Evolutionary conservation across 768 basidiomycete species (phyloP), one percentile per base, ranked within the genome.

Genomic region (Collybia sordida): DNA sequence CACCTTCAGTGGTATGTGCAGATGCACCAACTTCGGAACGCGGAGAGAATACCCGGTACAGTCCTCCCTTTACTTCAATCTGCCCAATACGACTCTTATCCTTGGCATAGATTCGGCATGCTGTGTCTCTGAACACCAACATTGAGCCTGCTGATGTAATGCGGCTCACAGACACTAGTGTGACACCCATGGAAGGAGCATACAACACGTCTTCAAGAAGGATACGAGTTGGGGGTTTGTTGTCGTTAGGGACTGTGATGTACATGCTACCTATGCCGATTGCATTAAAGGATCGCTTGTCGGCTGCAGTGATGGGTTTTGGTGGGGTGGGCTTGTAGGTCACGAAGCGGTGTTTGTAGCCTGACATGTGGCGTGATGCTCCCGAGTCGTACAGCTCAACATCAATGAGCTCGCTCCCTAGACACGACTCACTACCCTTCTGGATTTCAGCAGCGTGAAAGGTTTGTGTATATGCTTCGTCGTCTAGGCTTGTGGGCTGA

Each of bases 31-130:
- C 47, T 27, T 47, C 31, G 15, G 54, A 28, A 31, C 57, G 44
- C 15, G 36, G 21, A 11, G 45, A 42, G 19, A 47, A 14, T 22
- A 64, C 55, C 31, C 57, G 53, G 45, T 69, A 69, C 2, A 68
- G 60, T 8, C 66, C 64, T 11, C 56, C 52, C 14, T 58, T 44
- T 24, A 53, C 46, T 5, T 62, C 62, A 15, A 69, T 54, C 15
- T 42, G 42, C 3, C 64, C 58, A 24, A 66, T 62, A n/a, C n/a
- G n/a, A n/a, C n/a, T n/a, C n/a, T n/a, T n/a, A 19, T 49, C 40
- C 35, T 48, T 37, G 39, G 51, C 47, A 28, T 46, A 53, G 42
- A 62, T 54, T 27, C 46, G 23, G 45, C 59, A 59, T 23, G 42
- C 31, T 15, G 28, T 21, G 23, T 34, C 34, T n/a, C 41, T 31